Evolutionary conservation across 23 red algal species (phyloP), one percentile per base, ranked within the genome.

Genomic region (Chondrus crispus): DNA sequence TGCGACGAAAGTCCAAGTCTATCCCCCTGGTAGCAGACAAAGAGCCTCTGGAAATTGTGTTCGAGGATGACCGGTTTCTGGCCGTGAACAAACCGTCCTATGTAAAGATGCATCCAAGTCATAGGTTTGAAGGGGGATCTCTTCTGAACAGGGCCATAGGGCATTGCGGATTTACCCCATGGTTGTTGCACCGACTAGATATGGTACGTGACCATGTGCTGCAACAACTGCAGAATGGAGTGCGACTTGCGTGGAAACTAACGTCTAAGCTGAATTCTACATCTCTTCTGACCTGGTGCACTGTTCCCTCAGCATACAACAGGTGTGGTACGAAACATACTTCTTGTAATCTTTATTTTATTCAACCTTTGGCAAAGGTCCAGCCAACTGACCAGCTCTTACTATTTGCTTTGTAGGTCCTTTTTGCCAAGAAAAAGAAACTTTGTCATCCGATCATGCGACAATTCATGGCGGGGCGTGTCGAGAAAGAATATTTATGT

Each of bases 81-180:
- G 93, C 69, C 26, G 72, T 95, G 41, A 83, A 84, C 82, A 95
- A 95, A 68, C 93, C 93, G 16, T 20, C 87, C 20, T 91, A 68
- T 20, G 13, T 95, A 6, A 95, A 95, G 68, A 88, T 95, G 78
- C 93, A 95, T 77, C 93, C 93, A 10, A 82, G 77, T 51, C 93
- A 95, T 52, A 71, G 93, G 40, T 95, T 95, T 73, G 72, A 89
- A 38, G 93, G 93, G 2, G 84, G 84, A 4, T 89, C 93, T 2
- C 38, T 91, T 37, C 46, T 91, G 5, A 95, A 95, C 44, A 78
- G 92, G 20, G 73, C 84, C 46, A 86, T 88, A 51, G 93, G 88
- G 18, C 60, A 95, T 24, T 46, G 87, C 39, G 85, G 83, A 18
- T 48, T 48, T 28, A 44, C 47, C 33, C 77, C 89, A 33, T 71